Evolutionary conservation across 805 yeast genomes (phyloP), one percentile per base, ranked within the genome.

Genomic region (Kregervanrija pseudodelftensis): DNA sequence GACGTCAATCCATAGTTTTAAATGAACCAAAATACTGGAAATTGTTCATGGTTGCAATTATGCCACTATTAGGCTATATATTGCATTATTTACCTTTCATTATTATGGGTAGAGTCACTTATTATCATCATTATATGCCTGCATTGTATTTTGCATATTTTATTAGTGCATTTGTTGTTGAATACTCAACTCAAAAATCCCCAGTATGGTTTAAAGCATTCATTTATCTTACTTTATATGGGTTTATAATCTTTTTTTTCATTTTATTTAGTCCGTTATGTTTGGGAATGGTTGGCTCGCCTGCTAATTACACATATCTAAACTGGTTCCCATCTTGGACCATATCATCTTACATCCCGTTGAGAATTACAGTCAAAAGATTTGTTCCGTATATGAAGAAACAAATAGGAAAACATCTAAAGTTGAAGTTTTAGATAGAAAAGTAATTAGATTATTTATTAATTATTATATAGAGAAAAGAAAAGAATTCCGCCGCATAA

Each of bases 51-150:
- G 84, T 85, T 48, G 93, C 89, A 53, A 64, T 83, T 38, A 79
- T 80, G 56, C 95, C 95, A 41, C 74, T 85, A 75, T 66, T 85
- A 42, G 93, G 87, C 11, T 85, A 91, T 89, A 80, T 85, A 33
- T 69, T 84, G 61, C 93, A 85, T 61, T 85, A 70, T 63, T 61
- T 76, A 59, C 91, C 95, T 30, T 85, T 85, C 54, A 75, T 79
- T 31, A 69, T 85, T 41, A 85, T 85, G 95, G 83, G 88, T 12
- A 77, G 95, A 72, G 93, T 85, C 53, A 83, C 91, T 0, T 85
- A 85, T 56, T 87, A 83, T 38, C 95, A 85, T 62, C 95, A 85
- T 67, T 85, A 85, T 63, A 69, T 84, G 58, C 95, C 95, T 40
- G 90, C 93, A 0, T 69, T 85, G 52, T 85, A 85, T 65, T 85